Conservation (phyloP, 768 basidiomycete species). For the Psilocybe cyanescens region DNA sequence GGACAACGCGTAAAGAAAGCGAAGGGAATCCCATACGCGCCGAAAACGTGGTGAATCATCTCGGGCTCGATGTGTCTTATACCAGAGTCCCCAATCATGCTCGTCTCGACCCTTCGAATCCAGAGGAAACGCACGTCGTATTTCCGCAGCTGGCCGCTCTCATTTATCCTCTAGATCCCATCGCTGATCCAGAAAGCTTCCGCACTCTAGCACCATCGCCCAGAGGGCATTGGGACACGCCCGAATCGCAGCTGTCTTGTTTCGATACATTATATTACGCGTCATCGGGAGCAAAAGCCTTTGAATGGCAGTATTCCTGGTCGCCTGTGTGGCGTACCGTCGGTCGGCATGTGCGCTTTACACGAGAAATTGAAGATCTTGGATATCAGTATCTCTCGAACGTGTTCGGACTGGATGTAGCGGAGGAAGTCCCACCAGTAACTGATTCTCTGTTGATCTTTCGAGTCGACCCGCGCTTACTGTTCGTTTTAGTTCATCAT, state of each 20-base stretch:
- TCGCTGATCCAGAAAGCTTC: slow-evolving; percentile 22
- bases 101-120: slow-evolving; percentile 22
- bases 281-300: slow-evolving; percentile 29
- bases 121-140: slow-evolving; percentile 26
- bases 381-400: slow-evolving; percentile 36
- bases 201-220: slow-evolving; percentile 27
- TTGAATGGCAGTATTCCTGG: slow-evolving; percentile 40
- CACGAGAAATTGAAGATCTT: slow-evolving; percentile 30
- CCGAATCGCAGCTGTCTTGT: slow-evolving; percentile 35
- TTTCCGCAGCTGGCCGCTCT: slow-evolving; percentile 33
- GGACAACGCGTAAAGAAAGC: slow-evolving; percentile 31
- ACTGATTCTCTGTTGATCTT: slow-evolving; percentile 15
- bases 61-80: slow-evolving; percentile 40
- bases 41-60: slow-evolving; percentile 29
- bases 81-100: slow-evolving; percentile 33
- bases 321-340: slow-evolving; percentile 46
- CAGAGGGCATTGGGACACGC: slow-evolving; percentile 26
- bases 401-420: slow-evolving; percentile 27
- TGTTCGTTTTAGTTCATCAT: slow-evolving; percentile 22
- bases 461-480: not conserved
- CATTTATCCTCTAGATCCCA: slow-evolving; percentile 29
- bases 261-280: slow-evolving; percentile 38
- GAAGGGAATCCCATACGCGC: slow-evolving; percentile 28
- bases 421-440: slow-evolving; percentile 35
- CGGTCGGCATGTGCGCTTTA: slow-evolving; percentile 40